Evolutionary conservation across 2,329 filamentous ascomycete genomes (phyloP), one percentile per base, ranked within the genome.

Genomic region (Hypoxylon sp.): DNA sequence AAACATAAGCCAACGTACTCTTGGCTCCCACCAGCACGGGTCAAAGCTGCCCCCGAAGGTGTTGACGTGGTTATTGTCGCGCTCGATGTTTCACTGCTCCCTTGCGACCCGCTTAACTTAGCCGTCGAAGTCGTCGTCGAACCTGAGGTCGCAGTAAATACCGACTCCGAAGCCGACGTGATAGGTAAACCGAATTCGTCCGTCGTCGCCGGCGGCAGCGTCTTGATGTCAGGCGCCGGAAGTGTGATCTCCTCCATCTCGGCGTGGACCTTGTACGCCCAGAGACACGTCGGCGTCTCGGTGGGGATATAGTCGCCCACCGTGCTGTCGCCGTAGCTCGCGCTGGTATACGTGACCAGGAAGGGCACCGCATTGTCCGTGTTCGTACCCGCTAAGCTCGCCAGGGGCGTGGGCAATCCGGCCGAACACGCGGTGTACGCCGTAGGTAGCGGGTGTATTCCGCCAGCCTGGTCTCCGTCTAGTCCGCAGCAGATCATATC

Each of bases 401-500:
- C 65, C 46, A 68, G 17, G 7, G 65, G 62, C 43, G 65, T 68
- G 46, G 65, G 62, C 28, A 52, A 46, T 10, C 65, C 65, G 2
- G 39, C 49, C 13, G 51, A 24, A 22, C 65, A 68, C 46, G 2
- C 2, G 13, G 62, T 65, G 56, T 68, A 15, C 24, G 17, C 56
- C 7, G 56, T 53, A 6, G 48, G 43, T 4, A 60, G 19, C 7
- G 62, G 56, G 1, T 44, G 26, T 2, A 63, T 6, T 43, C 62
- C 65, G 20, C 58, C 62, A 1, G 49, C 34, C 17, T 60, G 56
- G 1, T 59, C 37, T 0, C 62, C 62, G 20, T 11, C 24, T 3
- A 47, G 24, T 1, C 65, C 59, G 43, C 65, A 68, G 62, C 65
- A 68, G 15, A 65, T 17, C 65, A 68, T 51, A 49, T 65, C 62